Evolutionary conservation across 225 moss, liverwort and hornwort genomes (phyloP), one percentile per base, ranked within the genome.

Genomic region (Polytrichum formosum): DNA sequence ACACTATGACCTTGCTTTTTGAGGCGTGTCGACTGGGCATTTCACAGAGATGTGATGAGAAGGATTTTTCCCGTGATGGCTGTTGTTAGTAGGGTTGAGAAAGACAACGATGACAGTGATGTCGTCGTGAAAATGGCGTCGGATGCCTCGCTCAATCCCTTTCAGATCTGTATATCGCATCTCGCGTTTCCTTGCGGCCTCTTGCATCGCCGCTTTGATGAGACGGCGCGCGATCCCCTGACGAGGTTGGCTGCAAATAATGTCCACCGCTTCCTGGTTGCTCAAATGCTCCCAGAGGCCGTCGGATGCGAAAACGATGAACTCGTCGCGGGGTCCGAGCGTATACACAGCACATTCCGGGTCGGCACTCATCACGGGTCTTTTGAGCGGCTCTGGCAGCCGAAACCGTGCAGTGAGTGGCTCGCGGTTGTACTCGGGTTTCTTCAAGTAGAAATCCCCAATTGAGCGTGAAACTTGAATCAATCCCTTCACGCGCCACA

Each of bases 271-370:
- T 68, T 94, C 94, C 72, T 92, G 90, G 73, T 76, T 98, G 81
- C 82, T 90, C 77, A 98, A 65, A 81, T 98, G 97, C 88, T 98
- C 97, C 97, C 97, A 98, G 46, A 98, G 88, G 46, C 97, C 97
- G 79, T 98, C 97, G 30, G 97, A 98, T 26, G 97, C 97, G 60
- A 98, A 91, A 75, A 98, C 90, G 28, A 98, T 79, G 66, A 98
- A 98, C 72, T 86, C 94, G 56, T 91, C 92, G 69, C 92, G 85
- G 46, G 91, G 83, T 66, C 78, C 29, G 6, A 98, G 77, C 61
- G 61, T 70, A 61, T 81, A 74, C 0, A 89, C 84, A 69, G 75
- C 82, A 58, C 90, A 83, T 18, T 85, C 89, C 16, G 97, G 97
- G 67, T 94, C 97, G 13, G 94, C 92, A 74, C 87, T 89, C 79